phyloP scores from a whole-genome alignment of 108 stramenopile genomes.

The Cyclotella baltica region DNA sequence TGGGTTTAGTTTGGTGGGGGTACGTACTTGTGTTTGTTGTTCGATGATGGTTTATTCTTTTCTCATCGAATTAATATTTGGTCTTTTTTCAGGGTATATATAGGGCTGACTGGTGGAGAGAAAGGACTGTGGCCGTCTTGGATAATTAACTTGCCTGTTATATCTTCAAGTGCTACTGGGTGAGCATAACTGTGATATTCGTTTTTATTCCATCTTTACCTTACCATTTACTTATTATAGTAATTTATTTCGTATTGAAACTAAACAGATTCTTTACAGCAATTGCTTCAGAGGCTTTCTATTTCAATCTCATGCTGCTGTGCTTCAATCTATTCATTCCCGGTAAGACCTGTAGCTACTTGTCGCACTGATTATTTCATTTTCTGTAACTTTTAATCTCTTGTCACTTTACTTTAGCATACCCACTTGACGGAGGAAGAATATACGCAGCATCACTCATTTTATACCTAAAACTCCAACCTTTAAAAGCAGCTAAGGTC shows the following conservation, averaged over 20 bases:
- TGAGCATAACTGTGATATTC: too few relatives aligned
- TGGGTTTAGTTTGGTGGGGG: conserved; percentile 53
- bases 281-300: conserved; percentile 43
- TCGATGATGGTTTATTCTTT: not conserved
- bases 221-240: too few relatives aligned
- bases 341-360: conserved; percentile 21
- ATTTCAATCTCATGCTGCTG: conserved; percentile 38
- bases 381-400: not conserved
- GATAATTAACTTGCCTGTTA: conserved; percentile 23
- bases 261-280: conserved; percentile 36
- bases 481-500: conserved; percentile 36
- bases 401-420: conserved; percentile 5
- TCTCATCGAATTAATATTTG: not conserved
- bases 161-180: conserved; percentile 35
- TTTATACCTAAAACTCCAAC: conserved; percentile 24
- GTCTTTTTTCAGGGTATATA: not conserved
- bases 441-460: conserved; percentile 50
- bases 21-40: not conserved
- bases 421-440: conserved; percentile 51
- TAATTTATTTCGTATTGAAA: too few relatives aligned
- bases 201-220: too few relatives aligned
- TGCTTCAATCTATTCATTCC: conserved; percentile 48
- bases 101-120: conserved; percentile 5
- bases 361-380: not conserved
- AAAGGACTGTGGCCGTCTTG: conserved; percentile 16